A percentile compares a stretch with the other conserved stretches of the same genome.
phyloP scores from a whole-genome alignment of 306 rosid genomes.

The Styphnolobium japonicum region DNA sequence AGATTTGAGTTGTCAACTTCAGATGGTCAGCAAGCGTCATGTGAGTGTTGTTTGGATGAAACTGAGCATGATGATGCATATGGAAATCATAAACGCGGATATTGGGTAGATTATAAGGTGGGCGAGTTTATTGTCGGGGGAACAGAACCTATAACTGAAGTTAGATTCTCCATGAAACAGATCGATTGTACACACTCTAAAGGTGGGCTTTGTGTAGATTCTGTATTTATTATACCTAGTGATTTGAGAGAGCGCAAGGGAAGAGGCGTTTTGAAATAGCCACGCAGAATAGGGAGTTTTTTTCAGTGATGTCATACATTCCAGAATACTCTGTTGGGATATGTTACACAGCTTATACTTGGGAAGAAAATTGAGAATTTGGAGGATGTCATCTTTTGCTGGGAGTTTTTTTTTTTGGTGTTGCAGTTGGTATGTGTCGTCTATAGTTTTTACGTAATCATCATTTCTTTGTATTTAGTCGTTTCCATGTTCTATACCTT shows the following conservation, averaged over 20 bases:
- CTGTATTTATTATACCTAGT: constrained; percentile 82
- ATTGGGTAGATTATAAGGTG: constrained; percentile 93
- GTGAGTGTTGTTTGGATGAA: constrained; percentile 69
- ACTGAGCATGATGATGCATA: constrained; percentile 43
- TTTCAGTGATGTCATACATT: constrained; percentile 23
- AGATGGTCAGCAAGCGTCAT: constrained; percentile 69
- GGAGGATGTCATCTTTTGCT: constrained; percentile 36
- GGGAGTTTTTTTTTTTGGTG: constrained; percentile 32
- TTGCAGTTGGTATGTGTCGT: constrained; percentile 26
- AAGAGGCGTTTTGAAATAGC: constrained; percentile 49
- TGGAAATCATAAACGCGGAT: constrained; percentile 72
- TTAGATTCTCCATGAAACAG: constrained; percentile 94
- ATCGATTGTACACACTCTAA: constrained; percentile 96
- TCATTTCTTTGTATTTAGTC: constrained; percentile 21
- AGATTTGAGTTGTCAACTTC: constrained; percentile 67
- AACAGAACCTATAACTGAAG: constrained; percentile 59
- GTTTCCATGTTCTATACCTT: constrained; percentile 25
- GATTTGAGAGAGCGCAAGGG: constrained; percentile 52
- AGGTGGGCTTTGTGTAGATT: constrained; percentile 95
- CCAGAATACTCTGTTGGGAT: constrained; percentile 27
- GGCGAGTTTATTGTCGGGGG: constrained; percentile 74
- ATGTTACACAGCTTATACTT: constrained; percentile 35
- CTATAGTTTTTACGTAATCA: constrained; percentile 32
- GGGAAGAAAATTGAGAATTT: constrained; percentile 23
- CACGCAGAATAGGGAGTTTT: constrained; percentile 16